phyloP scores from a whole-genome alignment of 2,329 filamentous ascomycete genomes.

The Aspergillus fischeri region DNA sequence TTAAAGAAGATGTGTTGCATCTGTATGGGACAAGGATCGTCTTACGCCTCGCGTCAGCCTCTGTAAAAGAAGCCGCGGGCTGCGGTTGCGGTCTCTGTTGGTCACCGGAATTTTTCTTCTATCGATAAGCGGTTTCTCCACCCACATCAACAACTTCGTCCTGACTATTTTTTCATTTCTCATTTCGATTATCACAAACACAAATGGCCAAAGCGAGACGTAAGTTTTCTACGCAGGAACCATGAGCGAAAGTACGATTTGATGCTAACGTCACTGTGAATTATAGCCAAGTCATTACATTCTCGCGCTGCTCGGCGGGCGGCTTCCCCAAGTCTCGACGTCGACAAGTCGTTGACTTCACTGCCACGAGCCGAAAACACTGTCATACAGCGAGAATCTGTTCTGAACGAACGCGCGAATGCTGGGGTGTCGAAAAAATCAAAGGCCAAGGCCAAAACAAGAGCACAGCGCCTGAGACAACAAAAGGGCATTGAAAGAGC shows the following conservation, averaged over 20 bases:
- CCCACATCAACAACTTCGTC: constrained; percentile 2
- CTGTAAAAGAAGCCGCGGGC: constrained; percentile 10
- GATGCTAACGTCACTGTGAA: neutral
- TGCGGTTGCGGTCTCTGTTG: constrained; percentile 25
- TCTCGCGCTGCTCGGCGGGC: constrained; percentile 58
- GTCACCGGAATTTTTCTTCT: constrained; percentile 28
- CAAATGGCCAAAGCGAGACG: constrained; percentile 39
- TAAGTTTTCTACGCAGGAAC: constrained; percentile 12
- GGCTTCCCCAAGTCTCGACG: constrained; percentile 50
- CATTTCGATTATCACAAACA: constrained; percentile 1
- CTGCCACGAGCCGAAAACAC: constrained; percentile 40
- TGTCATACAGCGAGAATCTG: constrained; percentile 38
- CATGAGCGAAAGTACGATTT: constrained; percentile 4
- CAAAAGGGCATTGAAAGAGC: constrained; percentile 54
- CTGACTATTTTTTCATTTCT: constrained; percentile 10
- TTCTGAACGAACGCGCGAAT: constrained; percentile 47
- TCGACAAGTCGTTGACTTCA: constrained; percentile 48
- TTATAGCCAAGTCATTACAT: constrained; percentile 48
- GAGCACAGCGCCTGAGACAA: constrained; percentile 51
- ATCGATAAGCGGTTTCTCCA: constrained; percentile 34
- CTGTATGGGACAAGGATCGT: constrained; percentile 1
- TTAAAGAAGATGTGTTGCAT: constrained; percentile 10
- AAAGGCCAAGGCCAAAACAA: constrained; percentile 46
- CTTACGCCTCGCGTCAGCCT: neutral
- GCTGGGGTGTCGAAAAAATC: constrained; percentile 53